Percentiles rank a stretch among this genome's conserved stretches.
Evolutionary conservation across 805 yeast genomes (phyloP).

Genomic region (Saccharomycopsis synnaedendra): DNA sequence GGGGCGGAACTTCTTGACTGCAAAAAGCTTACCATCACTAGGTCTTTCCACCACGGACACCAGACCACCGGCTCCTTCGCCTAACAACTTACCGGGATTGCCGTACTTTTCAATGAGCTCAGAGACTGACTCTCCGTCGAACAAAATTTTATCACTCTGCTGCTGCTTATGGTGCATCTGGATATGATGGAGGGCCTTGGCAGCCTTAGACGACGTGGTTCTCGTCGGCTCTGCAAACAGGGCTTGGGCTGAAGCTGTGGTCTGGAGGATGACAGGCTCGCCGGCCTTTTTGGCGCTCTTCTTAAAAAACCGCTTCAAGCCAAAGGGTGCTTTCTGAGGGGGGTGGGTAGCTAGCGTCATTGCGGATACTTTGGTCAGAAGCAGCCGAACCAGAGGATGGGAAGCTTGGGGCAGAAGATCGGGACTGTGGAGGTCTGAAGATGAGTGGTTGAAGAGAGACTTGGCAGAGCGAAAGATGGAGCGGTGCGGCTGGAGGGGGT

Average conservation of each 20-base stretch:
- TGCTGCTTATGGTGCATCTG: slow-evolving; percentile 7
- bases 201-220: slow-evolving; percentile 12
- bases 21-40: slow-evolving; percentile 61
- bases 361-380: slow-evolving; percentile 20
- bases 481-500: too few relatives aligned
- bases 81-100: slow-evolving; percentile 65
- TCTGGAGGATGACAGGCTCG: background rate
- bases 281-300: slow-evolving; percentile 23
- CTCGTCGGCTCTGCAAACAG: background rate
- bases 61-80: slow-evolving; percentile 85
- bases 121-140: slow-evolving; percentile 33
- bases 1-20: slow-evolving; percentile 77
- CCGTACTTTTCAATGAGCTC: slow-evolving; percentile 49
- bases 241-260: background rate
- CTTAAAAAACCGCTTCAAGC: slow-evolving; percentile 40
- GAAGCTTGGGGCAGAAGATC: too few relatives aligned
- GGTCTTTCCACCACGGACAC: slow-evolving; percentile 65
- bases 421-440: background rate
- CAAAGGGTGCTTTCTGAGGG: slow-evolving; percentile 10
- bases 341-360: background rate
- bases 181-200: slow-evolving; percentile 9
- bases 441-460: background rate
- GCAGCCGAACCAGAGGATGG: background rate
- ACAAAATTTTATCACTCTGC: slow-evolving; percentile 19
- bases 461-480: background rate